phyloP scores from a whole-genome alignment of 352 stramenopile genomes.

The Phytophthora syringae region DNA sequence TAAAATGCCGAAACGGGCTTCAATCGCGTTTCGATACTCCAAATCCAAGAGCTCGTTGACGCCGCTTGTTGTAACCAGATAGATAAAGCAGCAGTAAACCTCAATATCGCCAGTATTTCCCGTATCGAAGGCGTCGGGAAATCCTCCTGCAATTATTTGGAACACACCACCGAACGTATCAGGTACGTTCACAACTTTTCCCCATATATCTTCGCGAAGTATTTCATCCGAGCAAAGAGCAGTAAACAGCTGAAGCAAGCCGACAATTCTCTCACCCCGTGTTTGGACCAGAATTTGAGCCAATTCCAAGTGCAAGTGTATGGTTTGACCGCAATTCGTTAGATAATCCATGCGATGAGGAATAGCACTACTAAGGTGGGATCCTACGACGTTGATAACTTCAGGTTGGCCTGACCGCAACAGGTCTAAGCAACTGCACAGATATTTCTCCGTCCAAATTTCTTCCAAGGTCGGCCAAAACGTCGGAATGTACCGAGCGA shows the following conservation, averaged over 20 bases:
- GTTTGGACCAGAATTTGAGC: constrained; percentile 1
- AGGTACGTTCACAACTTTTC: background rate
- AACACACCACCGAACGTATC: constrained; percentile 7
- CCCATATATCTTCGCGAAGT: constrained; percentile 28
- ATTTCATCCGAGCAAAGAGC: constrained; percentile 8
- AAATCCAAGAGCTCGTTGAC: constrained; percentile 7
- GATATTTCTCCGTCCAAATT: constrained; percentile 19
- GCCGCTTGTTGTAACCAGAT: constrained; percentile 11
- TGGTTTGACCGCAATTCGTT: constrained; percentile 5
- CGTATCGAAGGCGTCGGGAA: constrained; percentile 2
- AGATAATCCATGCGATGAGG: constrained; percentile 21
- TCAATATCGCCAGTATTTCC: background rate
- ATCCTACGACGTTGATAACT: constrained; percentile 3
- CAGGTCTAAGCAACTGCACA: constrained; percentile 17
- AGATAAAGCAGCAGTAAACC: constrained; percentile 28
- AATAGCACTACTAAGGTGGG: constrained; percentile 16
- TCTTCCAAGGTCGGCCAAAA: constrained; percentile 22
- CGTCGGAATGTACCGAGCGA: background rate
- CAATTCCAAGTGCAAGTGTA: constrained; percentile 14
- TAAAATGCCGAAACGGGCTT: constrained; percentile 20
- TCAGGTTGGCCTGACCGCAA: background rate
- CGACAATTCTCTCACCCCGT: constrained; percentile 4
- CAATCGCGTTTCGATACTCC: constrained; percentile 5
- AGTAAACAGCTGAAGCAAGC: constrained; percentile 17
- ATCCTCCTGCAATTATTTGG: constrained; percentile 1